Percentiles rank a stretch among this genome's conserved stretches.
phyloP scores from a whole-genome alignment of 2,329 filamentous ascomycete species.

The Plenodomus tracheiphilus region DNA sequence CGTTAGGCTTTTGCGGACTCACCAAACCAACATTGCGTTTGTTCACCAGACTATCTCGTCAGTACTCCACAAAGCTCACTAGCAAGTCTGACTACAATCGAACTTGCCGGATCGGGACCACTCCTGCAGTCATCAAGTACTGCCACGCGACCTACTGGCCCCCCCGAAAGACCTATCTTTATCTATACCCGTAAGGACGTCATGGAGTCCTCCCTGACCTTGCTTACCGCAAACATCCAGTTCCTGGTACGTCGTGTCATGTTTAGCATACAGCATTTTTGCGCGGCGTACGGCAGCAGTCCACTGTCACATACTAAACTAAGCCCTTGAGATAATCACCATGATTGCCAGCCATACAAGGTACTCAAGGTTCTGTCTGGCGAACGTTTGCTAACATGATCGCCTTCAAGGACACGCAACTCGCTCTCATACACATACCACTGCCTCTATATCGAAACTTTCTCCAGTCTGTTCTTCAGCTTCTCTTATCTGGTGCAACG shows the following conservation, averaged over 20 bases:
- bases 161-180: conserved; percentile 37
- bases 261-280: conserved; percentile 6
- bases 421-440: conserved; percentile 90
- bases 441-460: conserved; percentile 75
- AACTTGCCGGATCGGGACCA: conserved; percentile 23
- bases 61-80: conserved; percentile 22
- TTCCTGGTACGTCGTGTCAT: conserved; percentile 50
- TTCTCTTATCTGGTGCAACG: conserved; percentile 69
- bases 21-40: conserved; percentile 27
- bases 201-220: conserved; percentile 51
- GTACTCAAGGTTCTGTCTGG: not conserved
- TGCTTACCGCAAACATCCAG: conserved; percentile 54
- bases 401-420: conserved; percentile 72
- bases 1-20: conserved; percentile 31
- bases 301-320: conserved; percentile 25
- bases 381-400: conserved; percentile 38
- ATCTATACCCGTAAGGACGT: conserved; percentile 33
- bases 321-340: conserved; percentile 29
- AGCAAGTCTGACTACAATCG: conserved; percentile 32
- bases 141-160: conserved; percentile 27
- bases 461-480: conserved; percentile 81
- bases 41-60: conserved; percentile 30
- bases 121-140: conserved; percentile 29
- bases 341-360: conserved; percentile 19
- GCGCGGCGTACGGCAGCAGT: not conserved